Conservation (phyloP, 805 yeast species). For the Suhomyces prunicola region DNA sequence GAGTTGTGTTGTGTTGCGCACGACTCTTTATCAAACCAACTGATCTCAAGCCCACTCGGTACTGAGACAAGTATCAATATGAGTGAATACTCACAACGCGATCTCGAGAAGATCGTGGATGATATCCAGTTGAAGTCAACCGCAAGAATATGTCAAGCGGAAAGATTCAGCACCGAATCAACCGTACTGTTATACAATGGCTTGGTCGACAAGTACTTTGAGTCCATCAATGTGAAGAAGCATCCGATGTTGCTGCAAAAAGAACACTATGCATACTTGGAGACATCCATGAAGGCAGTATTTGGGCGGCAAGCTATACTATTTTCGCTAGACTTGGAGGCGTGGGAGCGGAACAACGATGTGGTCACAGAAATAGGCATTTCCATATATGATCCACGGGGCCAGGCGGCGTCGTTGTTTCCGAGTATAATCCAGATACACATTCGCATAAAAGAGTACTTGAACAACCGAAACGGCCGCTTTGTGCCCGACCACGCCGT, state of each 20-base stretch:
- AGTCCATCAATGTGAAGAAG: background rate
- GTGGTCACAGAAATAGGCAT: slow-evolving; percentile 57
- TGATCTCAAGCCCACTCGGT: background rate
- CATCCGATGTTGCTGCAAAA: background rate
- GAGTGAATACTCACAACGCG: background rate
- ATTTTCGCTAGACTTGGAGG: slow-evolving; percentile 56
- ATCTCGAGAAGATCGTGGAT: background rate
- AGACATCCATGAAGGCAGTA: slow-evolving; percentile 17
- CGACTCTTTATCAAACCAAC: background rate
- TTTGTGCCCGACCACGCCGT: slow-evolving; percentile 54
- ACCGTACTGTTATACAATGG: background rate
- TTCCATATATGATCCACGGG: slow-evolving; percentile 53
- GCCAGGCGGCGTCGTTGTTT: slow-evolving; percentile 33
- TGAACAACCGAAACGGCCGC: slow-evolving; percentile 44
- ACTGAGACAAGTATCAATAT: background rate
- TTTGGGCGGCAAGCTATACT: slow-evolving; percentile 26
- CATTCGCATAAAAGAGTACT: slow-evolving; percentile 44
- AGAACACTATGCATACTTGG: slow-evolving; percentile 3
- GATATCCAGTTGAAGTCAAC: background rate
- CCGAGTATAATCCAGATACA: slow-evolving; percentile 43
- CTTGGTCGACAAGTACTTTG: background rate
- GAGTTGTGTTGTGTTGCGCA: background rate
- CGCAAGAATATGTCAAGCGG: background rate
- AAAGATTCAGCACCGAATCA: background rate
- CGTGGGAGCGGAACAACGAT: slow-evolving; percentile 44